These are phyloP conservation scores for Massarina eburnea DNA, from an alignment of 2,329 filamentous ascomycete species.

Conservation along the genomic window DNA sequence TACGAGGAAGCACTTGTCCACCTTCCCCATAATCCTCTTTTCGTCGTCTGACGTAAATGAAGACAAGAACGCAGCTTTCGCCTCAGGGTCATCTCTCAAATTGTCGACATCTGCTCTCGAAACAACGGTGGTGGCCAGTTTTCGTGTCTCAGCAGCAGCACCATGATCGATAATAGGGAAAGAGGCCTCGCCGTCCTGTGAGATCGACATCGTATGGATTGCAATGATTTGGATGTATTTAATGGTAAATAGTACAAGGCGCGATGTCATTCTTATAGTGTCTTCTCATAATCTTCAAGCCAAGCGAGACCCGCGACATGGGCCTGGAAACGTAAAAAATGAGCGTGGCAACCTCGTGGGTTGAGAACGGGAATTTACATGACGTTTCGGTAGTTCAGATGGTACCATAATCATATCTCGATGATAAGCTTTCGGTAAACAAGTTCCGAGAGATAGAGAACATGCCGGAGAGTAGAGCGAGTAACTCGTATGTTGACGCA, in stretches of 20 bases:
- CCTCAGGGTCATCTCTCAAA: slow-evolving; percentile 20
- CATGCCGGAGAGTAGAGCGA: too few relatives aligned
- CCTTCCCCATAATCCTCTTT: slow-evolving; percentile 26
- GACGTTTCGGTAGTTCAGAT: slow-evolving; percentile 13
- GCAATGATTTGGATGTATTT: not conserved
- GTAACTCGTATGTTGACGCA: too few relatives aligned
- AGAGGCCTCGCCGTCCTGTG: slow-evolving; percentile 3
- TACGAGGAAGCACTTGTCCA: slow-evolving; percentile 21
- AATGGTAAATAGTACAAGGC: too few relatives aligned
- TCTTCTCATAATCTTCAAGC: not conserved
- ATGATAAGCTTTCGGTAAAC: too few relatives aligned
- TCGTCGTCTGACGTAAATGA: slow-evolving; percentile 24
- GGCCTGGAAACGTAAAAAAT: too few relatives aligned
- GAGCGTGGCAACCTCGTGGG: not conserved
- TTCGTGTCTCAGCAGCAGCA: slow-evolving; percentile 10
- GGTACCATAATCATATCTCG: slow-evolving; percentile 9
- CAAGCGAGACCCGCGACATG: too few relatives aligned
- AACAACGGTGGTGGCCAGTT: slow-evolving; percentile 11
- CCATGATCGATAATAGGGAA: slow-evolving; percentile 12
- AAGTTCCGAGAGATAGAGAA: too few relatives aligned
- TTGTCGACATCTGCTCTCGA: slow-evolving; percentile 17
- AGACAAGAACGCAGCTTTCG: slow-evolving; percentile 21
- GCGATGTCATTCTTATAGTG: not conserved
- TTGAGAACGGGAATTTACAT: slow-evolving; percentile 1
- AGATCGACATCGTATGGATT: not conserved